These are phyloP conservation scores for Ophiosphaerella narmari DNA, from an alignment of 2,329 filamentous ascomycete species.

Conservation along the genomic window DNA sequence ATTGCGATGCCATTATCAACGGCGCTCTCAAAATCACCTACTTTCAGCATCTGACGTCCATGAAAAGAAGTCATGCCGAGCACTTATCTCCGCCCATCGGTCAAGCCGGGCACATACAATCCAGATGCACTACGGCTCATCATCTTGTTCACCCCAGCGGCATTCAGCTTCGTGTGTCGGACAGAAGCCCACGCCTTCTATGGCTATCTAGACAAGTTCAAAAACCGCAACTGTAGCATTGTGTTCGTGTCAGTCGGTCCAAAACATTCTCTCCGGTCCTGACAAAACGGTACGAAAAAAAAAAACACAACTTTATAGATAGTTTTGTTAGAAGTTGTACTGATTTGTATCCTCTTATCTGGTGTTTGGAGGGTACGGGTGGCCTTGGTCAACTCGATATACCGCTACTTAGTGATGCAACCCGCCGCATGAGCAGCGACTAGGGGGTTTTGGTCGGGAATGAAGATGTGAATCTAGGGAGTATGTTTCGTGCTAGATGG, in stretches of 20 bases:
- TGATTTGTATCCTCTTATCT: too few relatives aligned
- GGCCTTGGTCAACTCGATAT: conserved; percentile 35
- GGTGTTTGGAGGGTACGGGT: too few relatives aligned
- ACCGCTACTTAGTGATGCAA: conserved; percentile 34
- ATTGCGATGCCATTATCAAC: conserved; percentile 31
- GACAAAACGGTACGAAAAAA: conserved; percentile 20
- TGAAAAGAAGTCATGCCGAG: conserved; percentile 26
- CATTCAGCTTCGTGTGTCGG: conserved; percentile 40
- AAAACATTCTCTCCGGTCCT: conserved; percentile 36
- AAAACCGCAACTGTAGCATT: conserved; percentile 29
- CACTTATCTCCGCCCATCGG: conserved; percentile 26
- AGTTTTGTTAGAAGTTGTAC: too few relatives aligned
- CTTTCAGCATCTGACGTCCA: conserved; percentile 5
- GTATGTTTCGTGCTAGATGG: conserved; percentile 39
- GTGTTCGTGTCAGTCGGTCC: conserved; percentile 38
- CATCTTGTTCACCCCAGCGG: conserved; percentile 37
- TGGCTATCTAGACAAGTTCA: conserved; percentile 34
- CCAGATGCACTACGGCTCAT: conserved; percentile 30
- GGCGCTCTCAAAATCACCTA: background rate
- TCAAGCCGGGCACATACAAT: conserved; percentile 3
- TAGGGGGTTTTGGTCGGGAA: conserved; percentile 38
- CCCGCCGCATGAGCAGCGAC: conserved; percentile 31
- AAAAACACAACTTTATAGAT: too few relatives aligned
- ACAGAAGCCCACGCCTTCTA: conserved; percentile 39
- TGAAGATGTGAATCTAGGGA: conserved; percentile 34